Evolutionary conservation across 352 stramenopile species (phyloP).

Genomic region (Pseudoperonospora humuli): DNA sequence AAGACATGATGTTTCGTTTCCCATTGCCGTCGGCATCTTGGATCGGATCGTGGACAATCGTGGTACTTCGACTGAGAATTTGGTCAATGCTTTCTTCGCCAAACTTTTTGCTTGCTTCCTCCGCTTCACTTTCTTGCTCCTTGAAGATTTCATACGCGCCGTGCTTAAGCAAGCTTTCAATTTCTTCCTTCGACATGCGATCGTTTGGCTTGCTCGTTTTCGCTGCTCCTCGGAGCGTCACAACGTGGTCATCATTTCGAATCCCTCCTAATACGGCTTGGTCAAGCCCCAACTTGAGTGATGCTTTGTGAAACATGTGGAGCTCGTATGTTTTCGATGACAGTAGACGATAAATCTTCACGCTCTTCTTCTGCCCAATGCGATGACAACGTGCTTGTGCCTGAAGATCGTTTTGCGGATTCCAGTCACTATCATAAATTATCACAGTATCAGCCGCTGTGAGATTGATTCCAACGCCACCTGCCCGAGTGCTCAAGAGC

Average conservation of each 20-base stretch:
- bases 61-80: constrained; percentile 91
- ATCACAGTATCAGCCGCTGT: constrained; percentile 85
- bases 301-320: constrained; percentile 91
- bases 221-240: constrained; percentile 32
- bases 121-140: constrained; percentile 84
- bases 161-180: constrained; percentile 90
- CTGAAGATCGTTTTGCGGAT: constrained; percentile 94
- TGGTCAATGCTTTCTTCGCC: constrained; percentile 97
- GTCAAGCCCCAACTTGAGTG: constrained; percentile 88
- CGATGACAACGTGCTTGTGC: constrained; percentile 88
- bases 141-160: constrained; percentile 93
- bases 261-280: constrained; percentile 88
- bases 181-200: constrained; percentile 84
- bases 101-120: constrained; percentile 93
- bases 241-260: constrained; percentile 49
- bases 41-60: constrained; percentile 82
- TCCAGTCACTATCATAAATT: constrained; percentile 99
- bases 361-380: constrained; percentile 90
- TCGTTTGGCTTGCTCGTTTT: constrained; percentile 33
- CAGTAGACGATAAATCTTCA: constrained; percentile 90
- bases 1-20: constrained; percentile 79
- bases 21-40: constrained; percentile 30
- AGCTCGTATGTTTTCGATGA: constrained; percentile 90
- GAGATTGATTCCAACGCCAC: constrained; percentile 98
- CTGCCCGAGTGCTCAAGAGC: constrained; percentile 96